A percentile compares a stretch with the other conserved stretches of the same genome.
Conservation (phyloP, 1,284 basidiomycete genomes). For the Ustilago cynodontis region DNA sequence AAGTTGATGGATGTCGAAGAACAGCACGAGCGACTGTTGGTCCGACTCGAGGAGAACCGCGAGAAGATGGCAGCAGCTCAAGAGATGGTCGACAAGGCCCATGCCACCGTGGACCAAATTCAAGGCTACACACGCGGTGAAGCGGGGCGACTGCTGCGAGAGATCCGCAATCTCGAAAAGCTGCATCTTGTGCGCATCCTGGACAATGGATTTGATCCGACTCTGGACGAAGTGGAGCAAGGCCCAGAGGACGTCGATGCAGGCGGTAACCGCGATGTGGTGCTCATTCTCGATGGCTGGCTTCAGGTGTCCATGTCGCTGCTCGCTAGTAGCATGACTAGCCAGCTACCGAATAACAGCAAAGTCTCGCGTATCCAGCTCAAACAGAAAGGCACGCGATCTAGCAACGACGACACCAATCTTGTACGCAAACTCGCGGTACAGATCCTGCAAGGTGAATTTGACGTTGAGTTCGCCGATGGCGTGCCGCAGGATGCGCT, state of each 20-base stretch:
- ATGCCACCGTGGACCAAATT: slow-evolving; percentile 64
- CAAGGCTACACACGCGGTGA: slow-evolving; percentile 66
- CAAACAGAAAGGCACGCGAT: slow-evolving; percentile 36
- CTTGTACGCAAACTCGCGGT: slow-evolving; percentile 43
- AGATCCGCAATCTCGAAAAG: slow-evolving; percentile 59
- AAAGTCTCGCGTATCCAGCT: slow-evolving; percentile 52
- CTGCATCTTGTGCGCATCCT: slow-evolving; percentile 58
- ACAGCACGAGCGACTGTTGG: slow-evolving; percentile 53
- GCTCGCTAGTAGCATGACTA: slow-evolving; percentile 26
- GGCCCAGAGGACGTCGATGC: slow-evolving; percentile 25
- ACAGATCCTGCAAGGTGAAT: slow-evolving; percentile 39
- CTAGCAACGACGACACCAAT: slow-evolving; percentile 43
- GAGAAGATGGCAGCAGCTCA: slow-evolving; percentile 55
- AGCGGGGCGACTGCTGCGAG: slow-evolving; percentile 57
- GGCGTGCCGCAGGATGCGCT: slow-evolving; percentile 38
- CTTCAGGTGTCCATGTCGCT: slow-evolving; percentile 54
- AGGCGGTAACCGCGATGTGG: slow-evolving; percentile 39
- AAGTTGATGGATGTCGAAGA: slow-evolving; percentile 56
- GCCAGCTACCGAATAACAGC: slow-evolving; percentile 36
- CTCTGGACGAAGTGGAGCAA: slow-evolving; percentile 26
- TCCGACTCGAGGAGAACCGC: slow-evolving; percentile 56
- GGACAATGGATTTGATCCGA: slow-evolving; percentile 43
- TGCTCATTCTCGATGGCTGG: slow-evolving; percentile 52
- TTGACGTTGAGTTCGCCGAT: slow-evolving; percentile 48
- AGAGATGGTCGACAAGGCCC: slow-evolving; percentile 59